Percentiles rank a stretch among this genome's conserved stretches.
Evolutionary conservation across 192 early-diverging fungal species (phyloP).

Genomic region (Gorgonomyces haynaldii): DNA sequence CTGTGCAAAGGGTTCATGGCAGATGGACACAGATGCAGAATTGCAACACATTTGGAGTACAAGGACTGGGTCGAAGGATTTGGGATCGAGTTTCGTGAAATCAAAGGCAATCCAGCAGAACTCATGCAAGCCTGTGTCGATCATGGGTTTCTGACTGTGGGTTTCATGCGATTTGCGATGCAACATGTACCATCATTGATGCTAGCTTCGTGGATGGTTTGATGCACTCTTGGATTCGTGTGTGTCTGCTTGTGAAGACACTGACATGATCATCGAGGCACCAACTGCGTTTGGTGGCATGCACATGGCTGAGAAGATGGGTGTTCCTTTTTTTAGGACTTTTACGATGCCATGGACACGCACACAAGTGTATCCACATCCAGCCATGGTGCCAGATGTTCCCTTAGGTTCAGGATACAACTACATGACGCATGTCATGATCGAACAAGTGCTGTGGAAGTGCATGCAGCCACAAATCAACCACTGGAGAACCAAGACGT

Average conservation of each 20-base stretch:
- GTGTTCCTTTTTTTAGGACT: conserved; percentile 51
- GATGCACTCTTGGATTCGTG: conserved; percentile 43
- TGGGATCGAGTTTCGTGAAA: conserved; percentile 54
- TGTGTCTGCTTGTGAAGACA: conserved; percentile 46
- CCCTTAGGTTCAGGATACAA: conserved; percentile 41
- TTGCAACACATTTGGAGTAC: conserved; percentile 59
- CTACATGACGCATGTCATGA: conserved; percentile 53
- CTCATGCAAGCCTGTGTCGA: conserved; percentile 60
- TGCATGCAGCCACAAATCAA: conserved; percentile 46
- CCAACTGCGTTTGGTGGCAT: conserved; percentile 56
- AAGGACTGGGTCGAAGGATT: conserved; percentile 50
- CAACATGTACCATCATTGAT: no score
- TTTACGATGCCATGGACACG: conserved; percentile 71
- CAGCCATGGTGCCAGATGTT: conserved; percentile 46
- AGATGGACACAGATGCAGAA: conserved; percentile 51
- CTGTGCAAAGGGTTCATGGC: conserved; percentile 52
- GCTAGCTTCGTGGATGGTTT: conserved; percentile 52
- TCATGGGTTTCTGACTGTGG: conserved; percentile 53
- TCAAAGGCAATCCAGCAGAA: conserved; percentile 53
- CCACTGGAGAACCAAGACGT: conserved; percentile 33
- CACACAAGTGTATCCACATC: conserved; percentile 61
- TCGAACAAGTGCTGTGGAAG: conserved; percentile 60
- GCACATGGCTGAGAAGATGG: conserved; percentile 54
- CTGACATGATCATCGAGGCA: conserved; percentile 58
- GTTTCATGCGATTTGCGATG: conserved; percentile 48